Evolutionary conservation across 495 filamentous ascomycete species (phyloP), one percentile per base, ranked within the genome.

Genomic region (Parathielavia hyrcaniae): DNA sequence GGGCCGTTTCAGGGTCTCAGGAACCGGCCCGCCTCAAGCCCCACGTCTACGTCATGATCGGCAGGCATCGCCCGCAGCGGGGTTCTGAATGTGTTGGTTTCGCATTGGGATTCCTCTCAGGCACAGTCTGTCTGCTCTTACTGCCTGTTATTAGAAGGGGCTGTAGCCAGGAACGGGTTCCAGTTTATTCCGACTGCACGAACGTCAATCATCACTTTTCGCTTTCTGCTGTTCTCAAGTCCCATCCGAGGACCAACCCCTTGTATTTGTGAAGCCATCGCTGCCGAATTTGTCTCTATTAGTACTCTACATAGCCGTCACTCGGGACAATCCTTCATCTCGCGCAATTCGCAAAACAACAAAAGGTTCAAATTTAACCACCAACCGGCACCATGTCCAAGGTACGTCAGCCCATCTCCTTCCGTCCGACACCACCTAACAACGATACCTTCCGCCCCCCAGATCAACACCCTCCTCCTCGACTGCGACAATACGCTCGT

Each of bases 401-500:
- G 54, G 60, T 58, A 57, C 34, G 1, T 23, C 35, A 4, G 16
- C 16, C 34, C 47, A 19, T 16, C 49, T 13, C 2, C 44, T 10
- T 8, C 44, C 23, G 12, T 23, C 45, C 39, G 19, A 10, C 13
- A 14, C 50, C 17, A 5, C 40, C 38, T 7, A 11, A n/a, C 1
- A 1, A 13, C 39, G 11, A 55, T 36, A 2, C 39, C 38, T 43
- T 14, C 45, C 46, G 17, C 19, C n/a, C n/a, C n/a, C n/a, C 56
- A 72, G 69, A 70, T 74, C 64, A 70, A 61, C 40, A 73, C 71
- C 57, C 58, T 97, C 74, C 88, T 97, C 73, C 85, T 96, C 75
- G 91, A 97, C 77, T 97, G 91, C 78, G 91, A 97, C 83, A 97
- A 97, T 80, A 97, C 91, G 53, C 89, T 97, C 66, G 89, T 91